These are phyloP conservation scores for Elasticomyces elasticus DNA, from an alignment of 495 filamentous ascomycete species.

Conservation along the genomic window DNA sequence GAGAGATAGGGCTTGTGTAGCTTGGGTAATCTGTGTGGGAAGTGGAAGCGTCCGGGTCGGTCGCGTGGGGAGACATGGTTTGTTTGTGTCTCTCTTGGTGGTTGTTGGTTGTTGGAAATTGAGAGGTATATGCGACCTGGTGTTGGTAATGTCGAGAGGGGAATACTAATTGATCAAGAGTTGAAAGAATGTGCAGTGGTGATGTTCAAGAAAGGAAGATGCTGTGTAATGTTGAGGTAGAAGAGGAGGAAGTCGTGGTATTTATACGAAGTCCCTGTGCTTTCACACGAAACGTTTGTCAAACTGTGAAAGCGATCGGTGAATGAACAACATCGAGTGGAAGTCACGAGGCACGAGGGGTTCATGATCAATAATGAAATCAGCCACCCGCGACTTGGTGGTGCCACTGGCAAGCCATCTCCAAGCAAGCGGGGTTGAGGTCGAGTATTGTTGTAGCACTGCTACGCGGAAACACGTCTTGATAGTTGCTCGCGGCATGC, in stretches of 20 bases:
- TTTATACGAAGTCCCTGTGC: neutral
- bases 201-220: too few relatives aligned
- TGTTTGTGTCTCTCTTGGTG: too few relatives aligned
- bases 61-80: neutral
- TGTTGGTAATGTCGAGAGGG: neutral
- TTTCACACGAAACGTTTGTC: neutral
- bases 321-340: neutral
- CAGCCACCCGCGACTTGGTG: neutral
- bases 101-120: too few relatives aligned
- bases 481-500: neutral
- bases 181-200: neutral
- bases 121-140: neutral
- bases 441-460: neutral
- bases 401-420: too few relatives aligned
- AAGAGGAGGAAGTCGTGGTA: neutral
- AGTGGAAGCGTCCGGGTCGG: neutral
- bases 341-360: neutral
- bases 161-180: too few relatives aligned
- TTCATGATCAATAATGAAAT: neutral
- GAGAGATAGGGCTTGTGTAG: slow-evolving; percentile 7
- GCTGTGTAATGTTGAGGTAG: neutral
- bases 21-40: neutral
- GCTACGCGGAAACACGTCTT: neutral
- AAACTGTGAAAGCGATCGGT: neutral
- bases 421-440: neutral